Conservation (phyloP, 306 rosid genomes). For the Quercus wislizeni region DNA sequence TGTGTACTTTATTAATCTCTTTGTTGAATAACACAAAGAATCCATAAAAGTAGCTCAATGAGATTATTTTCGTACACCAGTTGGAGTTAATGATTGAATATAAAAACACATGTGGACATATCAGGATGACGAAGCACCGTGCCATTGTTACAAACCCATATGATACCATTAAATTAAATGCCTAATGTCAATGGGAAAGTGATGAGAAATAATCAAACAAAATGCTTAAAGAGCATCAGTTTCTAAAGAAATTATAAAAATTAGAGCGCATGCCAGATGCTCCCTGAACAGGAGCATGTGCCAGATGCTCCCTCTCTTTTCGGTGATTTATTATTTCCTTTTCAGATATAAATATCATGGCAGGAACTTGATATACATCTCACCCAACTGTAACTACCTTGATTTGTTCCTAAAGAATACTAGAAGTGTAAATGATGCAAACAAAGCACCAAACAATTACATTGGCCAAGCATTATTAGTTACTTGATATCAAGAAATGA, state of each 20-base stretch:
- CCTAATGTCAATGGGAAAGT: not conserved
- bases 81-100: not conserved
- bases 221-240: not conserved
- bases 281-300: too few relatives aligned
- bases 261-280: not conserved
- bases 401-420: not conserved
- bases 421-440: not conserved
- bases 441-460: not conserved
- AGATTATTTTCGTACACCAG: not conserved
- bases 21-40: not conserved
- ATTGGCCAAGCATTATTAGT: too few relatives aligned
- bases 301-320: not conserved
- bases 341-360: not conserved
- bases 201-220: not conserved
- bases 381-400: not conserved
- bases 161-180: not conserved
- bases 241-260: not conserved
- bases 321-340: not conserved
- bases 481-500: not conserved
- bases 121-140: not conserved
- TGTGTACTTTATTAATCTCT: too few relatives aligned
- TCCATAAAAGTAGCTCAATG: not conserved
- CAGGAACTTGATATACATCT: not conserved
- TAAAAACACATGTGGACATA: not conserved
- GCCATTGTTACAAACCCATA: not conserved